A percentile compares a stretch with the other conserved stretches of the same genome.
These are phyloP conservation scores for Metroxylon sagu DNA, from an alignment of 176 grass and related monocot species.

Conservation along the genomic window DNA sequence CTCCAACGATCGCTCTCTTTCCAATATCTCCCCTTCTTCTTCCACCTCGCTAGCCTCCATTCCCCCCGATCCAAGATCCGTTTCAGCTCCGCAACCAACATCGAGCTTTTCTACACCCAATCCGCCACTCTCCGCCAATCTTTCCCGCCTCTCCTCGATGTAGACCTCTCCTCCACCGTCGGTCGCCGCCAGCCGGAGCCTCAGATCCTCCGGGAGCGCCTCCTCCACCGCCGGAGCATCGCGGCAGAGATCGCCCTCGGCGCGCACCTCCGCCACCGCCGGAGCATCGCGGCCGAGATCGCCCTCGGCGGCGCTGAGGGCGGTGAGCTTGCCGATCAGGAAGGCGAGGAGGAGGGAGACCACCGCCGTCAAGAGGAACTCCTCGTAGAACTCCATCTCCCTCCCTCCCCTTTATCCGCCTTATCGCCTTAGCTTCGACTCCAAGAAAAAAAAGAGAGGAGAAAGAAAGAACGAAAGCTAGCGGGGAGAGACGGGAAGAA, in stretches of 20 bases:
- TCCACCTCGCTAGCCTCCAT: too few species aligned
- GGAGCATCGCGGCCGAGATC: background rate
- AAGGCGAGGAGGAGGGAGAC: slow-evolving; percentile 33
- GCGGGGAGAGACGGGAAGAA: background rate
- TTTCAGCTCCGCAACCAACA: background rate
- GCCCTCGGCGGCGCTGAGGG: background rate
- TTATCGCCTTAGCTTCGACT: slow-evolving; percentile 10
- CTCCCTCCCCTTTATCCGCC: background rate
- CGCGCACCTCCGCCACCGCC: too few species aligned
- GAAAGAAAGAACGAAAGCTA: background rate
- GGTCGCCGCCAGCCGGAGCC: background rate
- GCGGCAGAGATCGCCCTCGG: background rate
- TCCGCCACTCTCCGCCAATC: background rate
- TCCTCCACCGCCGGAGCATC: too few species aligned
- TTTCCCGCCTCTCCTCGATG: background rate
- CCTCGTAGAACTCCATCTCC: slow-evolving; percentile 36
- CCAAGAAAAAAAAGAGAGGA: background rate
- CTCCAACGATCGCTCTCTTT: too few species aligned
- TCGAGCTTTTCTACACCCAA: background rate
- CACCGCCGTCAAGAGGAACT: slow-evolving; percentile 25
- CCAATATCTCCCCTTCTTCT: too few species aligned
- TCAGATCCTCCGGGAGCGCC: too few species aligned
- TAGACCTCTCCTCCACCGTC: background rate
- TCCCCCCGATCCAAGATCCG: too few species aligned
- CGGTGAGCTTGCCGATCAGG: slow-evolving; percentile 25